phyloP scores from a whole-genome alignment of 495 filamentous ascomycete genomes.

The Astrothelium subdiscretum region DNA sequence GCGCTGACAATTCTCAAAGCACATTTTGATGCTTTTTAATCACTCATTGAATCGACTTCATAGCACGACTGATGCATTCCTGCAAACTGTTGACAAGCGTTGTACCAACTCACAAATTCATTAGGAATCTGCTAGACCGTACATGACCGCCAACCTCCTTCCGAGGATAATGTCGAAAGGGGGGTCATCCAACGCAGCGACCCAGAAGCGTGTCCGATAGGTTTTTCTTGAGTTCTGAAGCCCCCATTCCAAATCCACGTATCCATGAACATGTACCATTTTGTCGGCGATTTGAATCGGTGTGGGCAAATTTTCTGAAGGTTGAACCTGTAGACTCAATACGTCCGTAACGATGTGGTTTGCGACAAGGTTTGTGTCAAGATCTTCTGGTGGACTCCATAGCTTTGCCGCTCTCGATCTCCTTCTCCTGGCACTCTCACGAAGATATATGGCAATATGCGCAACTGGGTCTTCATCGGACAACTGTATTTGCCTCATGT shows the following conservation, averaged over 20 bases:
- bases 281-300: background rate
- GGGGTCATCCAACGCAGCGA: background rate
- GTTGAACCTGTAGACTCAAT: background rate
- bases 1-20: too few relatives aligned
- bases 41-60: too few relatives aligned
- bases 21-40: too few relatives aligned
- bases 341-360: background rate
- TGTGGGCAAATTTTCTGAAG: background rate
- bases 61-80: too few relatives aligned
- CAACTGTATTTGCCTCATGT: too few relatives aligned
- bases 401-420: background rate
- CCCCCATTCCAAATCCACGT: background rate
- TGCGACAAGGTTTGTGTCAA: background rate
- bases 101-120: too few relatives aligned
- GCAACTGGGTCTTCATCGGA: background rate
- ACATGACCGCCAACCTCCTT: background rate
- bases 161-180: background rate
- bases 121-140: too few relatives aligned
- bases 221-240: background rate
- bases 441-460: background rate
- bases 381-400: background rate
- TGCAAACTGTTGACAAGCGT: too few relatives aligned
- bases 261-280: background rate
- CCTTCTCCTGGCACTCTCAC: background rate
- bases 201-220: background rate